Percentiles rank a stretch among this genome's conserved stretches.
Evolutionary conservation across 139 green algal species (phyloP).

Genomic region (Coccomyxa sp.): DNA sequence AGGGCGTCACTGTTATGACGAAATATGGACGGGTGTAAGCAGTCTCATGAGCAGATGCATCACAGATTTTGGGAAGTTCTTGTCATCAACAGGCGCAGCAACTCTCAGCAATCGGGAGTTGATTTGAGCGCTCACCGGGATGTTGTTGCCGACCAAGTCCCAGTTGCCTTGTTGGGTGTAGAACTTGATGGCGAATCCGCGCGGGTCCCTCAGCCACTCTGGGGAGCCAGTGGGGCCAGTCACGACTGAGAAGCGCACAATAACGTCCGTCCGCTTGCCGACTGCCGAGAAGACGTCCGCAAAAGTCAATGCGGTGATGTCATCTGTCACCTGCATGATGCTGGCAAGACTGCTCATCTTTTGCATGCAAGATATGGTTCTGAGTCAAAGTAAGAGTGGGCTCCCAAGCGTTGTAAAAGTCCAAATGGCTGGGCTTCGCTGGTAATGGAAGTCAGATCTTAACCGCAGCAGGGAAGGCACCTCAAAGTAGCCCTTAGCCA

Average conservation of each 20-base stretch:
- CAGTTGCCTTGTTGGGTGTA: constrained; percentile 61
- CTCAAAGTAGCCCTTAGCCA: constrained; percentile 31
- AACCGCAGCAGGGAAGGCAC: neutral
- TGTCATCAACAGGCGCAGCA: too few species aligned
- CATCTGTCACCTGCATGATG: constrained; percentile 36
- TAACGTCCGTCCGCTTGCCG: constrained; percentile 49
- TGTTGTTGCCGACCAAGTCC: constrained; percentile 56
- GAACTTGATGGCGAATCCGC: constrained; percentile 68
- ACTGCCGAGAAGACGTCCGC: constrained; percentile 46
- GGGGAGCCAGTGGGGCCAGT: constrained; percentile 41
- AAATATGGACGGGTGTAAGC: neutral
- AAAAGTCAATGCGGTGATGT: constrained; percentile 49
- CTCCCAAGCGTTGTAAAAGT: neutral
- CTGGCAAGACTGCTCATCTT: neutral
- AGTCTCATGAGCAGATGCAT: neutral
- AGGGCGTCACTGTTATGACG: constrained; percentile 14
- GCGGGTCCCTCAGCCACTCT: constrained; percentile 55
- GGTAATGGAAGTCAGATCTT: neutral
- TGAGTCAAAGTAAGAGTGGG: neutral
- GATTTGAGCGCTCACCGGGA: neutral
- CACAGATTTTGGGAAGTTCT: too few species aligned
- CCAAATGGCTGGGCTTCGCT: neutral
- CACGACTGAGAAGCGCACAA: constrained; percentile 55
- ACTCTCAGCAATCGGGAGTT: too few species aligned
- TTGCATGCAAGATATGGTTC: neutral